Base-by-base conservation (phyloP, 495 filamentous ascomycete genomes). In the Penicillium flavigenum region DNA sequence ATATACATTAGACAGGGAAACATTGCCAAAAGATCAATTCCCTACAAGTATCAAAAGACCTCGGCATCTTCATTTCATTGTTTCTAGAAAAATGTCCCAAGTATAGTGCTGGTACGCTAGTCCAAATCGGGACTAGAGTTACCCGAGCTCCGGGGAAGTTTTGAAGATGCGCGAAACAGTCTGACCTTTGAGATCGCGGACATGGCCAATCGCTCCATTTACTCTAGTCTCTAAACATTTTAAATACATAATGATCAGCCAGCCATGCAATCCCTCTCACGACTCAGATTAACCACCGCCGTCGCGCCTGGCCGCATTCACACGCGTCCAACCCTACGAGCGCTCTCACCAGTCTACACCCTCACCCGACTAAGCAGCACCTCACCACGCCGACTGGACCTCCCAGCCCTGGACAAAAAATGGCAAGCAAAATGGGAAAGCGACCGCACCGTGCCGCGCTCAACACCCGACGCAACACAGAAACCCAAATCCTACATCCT, bases 401-500 rank as follows among this genome's bases (percentile, higher is more conserved):
- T 93, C 19, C 74, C 76, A 2, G 78, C 78, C 9, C 72, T 94
- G 27, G 89, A 92, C 61, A 70, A 71, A 54, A 92, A 91, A 86
- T 94, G 91, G 91, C 87, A 83, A 36, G 60, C 70, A 42, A 79
- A 65, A 73, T 85, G 83, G 82, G 64, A 72, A 63, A 59, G 65
- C 59, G 66, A 72, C 46, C 55, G 58, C 24, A 38, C 43, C 10
- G 8, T 43, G 32, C 51, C 47, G 36, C 51, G 46, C 39, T 20
- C 31, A 39, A 38, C 49, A 59, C 31, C 59, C 54, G 56, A 56
- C 17, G 47, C 53, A 38, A 61, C 62, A 16, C 24, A 58, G 12
- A 78, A 75, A 29, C 73, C 78, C 16, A 86, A 83, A 61, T 87
- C 83, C 62, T 96, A 93, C 66, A 82, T 96, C 61, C 76, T 94